Percentiles rank a stretch among this genome's conserved stretches.
Conservation (phyloP, 2,329 filamentous ascomycete species). For the Talaromyces amestolkiae region DNA sequence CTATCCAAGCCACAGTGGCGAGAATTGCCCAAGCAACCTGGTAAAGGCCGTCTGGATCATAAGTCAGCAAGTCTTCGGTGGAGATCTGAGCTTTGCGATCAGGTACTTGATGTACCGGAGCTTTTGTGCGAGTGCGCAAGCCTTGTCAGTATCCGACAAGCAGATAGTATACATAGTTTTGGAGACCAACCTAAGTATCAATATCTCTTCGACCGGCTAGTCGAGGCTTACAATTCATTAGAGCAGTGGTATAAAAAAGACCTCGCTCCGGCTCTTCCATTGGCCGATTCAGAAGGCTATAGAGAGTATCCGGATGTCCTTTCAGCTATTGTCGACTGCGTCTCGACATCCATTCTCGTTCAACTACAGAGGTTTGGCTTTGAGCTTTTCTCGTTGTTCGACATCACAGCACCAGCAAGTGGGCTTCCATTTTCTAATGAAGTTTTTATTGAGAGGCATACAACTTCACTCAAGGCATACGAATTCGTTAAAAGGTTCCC, state of each 20-base stretch:
- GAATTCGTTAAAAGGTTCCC: background rate
- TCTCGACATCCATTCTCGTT: slow-evolving; percentile 18
- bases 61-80: slow-evolving; percentile 16
- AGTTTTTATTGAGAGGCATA: background rate
- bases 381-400: slow-evolving; percentile 9
- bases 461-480: slow-evolving; percentile 4
- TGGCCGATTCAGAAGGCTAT: background rate
- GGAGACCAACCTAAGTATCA: background rate
- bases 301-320: slow-evolving; percentile 11
- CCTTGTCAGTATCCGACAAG: background rate
- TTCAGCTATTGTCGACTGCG: slow-evolving; percentile 20
- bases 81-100: slow-evolving; percentile 20
- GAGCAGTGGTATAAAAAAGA: slow-evolving; percentile 8
- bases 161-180: background rate
- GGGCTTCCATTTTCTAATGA: slow-evolving; percentile 3
- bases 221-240: slow-evolving; percentile 2
- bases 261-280: slow-evolving; percentile 12
- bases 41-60: background rate
- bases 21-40: background rate
- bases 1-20: slow-evolving; percentile 19
- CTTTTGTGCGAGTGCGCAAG: slow-evolving; percentile 16
- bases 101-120: slow-evolving; percentile 20
- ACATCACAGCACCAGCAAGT: background rate
- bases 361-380: slow-evolving; percentile 9
- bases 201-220: background rate